A percentile compares a stretch with the other conserved stretches of the same genome.
These are phyloP conservation scores for Setaria viridis DNA, from an alignment of 202 grass and related monocot genomes.

Conservation along the genomic window DNA sequence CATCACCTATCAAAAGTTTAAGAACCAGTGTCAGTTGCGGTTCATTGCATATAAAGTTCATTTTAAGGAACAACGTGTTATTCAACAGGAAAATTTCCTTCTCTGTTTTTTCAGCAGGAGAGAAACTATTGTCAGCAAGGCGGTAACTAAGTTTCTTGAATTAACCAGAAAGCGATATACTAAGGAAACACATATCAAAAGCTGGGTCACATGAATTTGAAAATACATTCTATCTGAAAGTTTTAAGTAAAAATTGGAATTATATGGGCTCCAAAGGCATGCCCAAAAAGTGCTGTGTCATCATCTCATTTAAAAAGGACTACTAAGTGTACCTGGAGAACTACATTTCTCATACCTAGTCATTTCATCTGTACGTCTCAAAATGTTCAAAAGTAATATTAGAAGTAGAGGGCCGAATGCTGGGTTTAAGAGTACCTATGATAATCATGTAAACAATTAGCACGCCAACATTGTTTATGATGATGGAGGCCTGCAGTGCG, in stretches of 20 bases:
- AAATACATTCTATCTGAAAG: background rate
- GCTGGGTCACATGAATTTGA: background rate
- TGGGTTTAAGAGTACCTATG: constrained; percentile 61
- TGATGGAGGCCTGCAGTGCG: constrained; percentile 68
- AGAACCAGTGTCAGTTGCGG: background rate
- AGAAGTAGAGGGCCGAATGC: constrained; percentile 5
- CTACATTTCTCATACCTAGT: constrained; percentile 16
- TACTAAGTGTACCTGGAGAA: constrained; percentile 14
- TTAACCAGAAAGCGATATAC: constrained; percentile 9
- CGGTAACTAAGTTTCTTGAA: constrained; percentile 25
- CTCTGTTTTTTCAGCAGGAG: background rate
- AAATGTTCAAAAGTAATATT: constrained; percentile 31
- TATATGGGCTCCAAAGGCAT: background rate
- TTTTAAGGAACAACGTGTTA: constrained; percentile 6
- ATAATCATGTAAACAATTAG: constrained; percentile 98
- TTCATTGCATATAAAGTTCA: constrained; percentile 3
- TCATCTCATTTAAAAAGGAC: background rate
- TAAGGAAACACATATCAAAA: constrained; percentile 30
- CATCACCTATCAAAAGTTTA: constrained; percentile 66
- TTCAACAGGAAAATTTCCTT: background rate
- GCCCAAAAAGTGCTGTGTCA: background rate
- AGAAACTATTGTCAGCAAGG: constrained; percentile 15
- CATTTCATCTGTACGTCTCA: constrained; percentile 11
- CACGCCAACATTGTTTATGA: constrained; percentile 84
- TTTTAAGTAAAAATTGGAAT: background rate